Evolutionary conservation across 176 grass and related monocot genomes (phyloP), one percentile per base, ranked within the genome.

Genomic region (Rhynchospora breviuscula): DNA sequence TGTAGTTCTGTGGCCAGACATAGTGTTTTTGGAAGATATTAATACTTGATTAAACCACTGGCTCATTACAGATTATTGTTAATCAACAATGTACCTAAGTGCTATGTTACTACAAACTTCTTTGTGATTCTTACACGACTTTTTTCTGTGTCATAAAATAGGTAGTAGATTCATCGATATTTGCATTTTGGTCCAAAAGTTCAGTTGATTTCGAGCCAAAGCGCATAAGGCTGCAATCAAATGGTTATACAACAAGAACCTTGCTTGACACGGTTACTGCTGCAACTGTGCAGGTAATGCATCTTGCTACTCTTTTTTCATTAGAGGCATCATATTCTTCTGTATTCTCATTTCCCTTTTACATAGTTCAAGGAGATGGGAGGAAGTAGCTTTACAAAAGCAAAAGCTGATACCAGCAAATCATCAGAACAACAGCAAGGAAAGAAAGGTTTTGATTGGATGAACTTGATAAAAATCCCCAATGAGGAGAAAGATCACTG

Each of bases 401-500:
- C 65, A 90, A 77, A 51, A 57, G 62, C 58, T 11, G 93, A 99
- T 0, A 31, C 85, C 89, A 66, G 73, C 31, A 99, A 89, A 74
- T 64, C 59, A 23, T 81, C 22, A 8, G 63, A 90, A 81, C 96
- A 92, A 60, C 82, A 81, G 83, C 87, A 59, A 82, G 95, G 94
- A 85, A 99, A 90, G 87, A 99, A 99, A 83, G 96, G 96, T 73
- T 92, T 99, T 85, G 96, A 99, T 88, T 99, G 96, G 96, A 93
- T 95, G 91, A 90, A 84, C 65, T 85, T 99, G 80, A 87, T 92
- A 22, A 99, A 95, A 81, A 89, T 90, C 84, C 88, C 86, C 83
- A 94, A 93, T 70, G 96, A 99, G 88, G 96, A 95, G 72, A 99
- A 99, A 90, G 92, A 99, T 52, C 93, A 99, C 69, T 99, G 96